These are phyloP conservation scores for Holtermanniella nyarrowii DNA, from an alignment of 768 basidiomycete genomes.

Conservation along the genomic window DNA sequence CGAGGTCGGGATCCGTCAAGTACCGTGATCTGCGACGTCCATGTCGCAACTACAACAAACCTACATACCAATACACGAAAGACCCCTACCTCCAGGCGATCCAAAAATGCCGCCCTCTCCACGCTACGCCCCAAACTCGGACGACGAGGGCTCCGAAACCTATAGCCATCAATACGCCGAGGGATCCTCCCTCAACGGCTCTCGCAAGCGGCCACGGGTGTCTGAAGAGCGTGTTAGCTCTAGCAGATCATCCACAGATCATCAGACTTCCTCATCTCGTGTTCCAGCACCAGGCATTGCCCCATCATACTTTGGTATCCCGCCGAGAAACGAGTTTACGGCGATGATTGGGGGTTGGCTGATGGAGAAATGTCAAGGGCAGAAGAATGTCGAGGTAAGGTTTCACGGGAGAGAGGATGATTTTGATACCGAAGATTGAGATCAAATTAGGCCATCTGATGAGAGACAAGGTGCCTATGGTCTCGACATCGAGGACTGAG, in stretches of 20 bases:
- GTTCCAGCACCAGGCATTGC: slow-evolving; percentile 1
- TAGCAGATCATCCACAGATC: neutral
- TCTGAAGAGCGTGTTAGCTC: neutral
- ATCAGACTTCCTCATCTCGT: neutral
- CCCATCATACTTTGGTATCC: slow-evolving; percentile 33
- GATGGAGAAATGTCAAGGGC: slow-evolving; percentile 18
- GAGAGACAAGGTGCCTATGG: too few relatives aligned
- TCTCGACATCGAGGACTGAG: too few relatives aligned
- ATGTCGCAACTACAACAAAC: too few relatives aligned
- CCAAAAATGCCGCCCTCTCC: neutral
- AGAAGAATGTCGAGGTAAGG: slow-evolving; percentile 32
- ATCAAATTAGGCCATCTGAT: slow-evolving; percentile 35
- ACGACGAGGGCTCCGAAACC: neutral
- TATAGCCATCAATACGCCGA: too few relatives aligned
- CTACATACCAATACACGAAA: neutral
- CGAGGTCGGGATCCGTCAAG: too few relatives aligned
- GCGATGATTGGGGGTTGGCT: slow-evolving; percentile 32
- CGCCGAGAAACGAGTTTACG: slow-evolving; percentile 32
- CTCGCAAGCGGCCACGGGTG: neutral
- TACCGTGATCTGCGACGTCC: too few relatives aligned
- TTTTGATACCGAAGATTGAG: slow-evolving; percentile 21
- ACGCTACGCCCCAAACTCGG: neutral
- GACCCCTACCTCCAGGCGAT: too few relatives aligned
- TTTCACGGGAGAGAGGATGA: neutral
- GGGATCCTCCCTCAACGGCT: neutral